Percentiles rank a stretch among this genome's conserved stretches.
These are phyloP conservation scores for Alternaria infectoria DNA, from an alignment of 2,329 filamentous ascomycete species.

Conservation along the genomic window DNA sequence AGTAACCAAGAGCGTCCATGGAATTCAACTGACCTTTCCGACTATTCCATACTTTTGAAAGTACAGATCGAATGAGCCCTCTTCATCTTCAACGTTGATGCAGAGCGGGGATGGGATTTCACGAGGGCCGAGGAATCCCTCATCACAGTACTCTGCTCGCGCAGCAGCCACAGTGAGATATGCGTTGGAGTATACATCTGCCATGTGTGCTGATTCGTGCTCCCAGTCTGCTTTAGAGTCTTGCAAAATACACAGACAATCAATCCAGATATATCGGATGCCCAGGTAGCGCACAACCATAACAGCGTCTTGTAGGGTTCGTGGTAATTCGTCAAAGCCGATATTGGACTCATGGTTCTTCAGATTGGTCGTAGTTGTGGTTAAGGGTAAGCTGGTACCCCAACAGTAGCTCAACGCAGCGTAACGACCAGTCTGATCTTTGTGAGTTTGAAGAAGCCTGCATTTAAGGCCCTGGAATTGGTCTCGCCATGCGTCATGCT, in stretches of 20 bases:
- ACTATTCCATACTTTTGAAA: too few relatives aligned
- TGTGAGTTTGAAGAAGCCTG: background rate
- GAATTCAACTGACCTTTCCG: too few relatives aligned
- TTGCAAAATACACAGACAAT: background rate
- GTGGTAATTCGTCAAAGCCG: accelerated
- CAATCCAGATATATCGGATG: background rate
- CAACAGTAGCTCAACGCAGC: background rate
- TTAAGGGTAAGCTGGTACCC: accelerated
- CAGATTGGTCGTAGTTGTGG: accelerated
- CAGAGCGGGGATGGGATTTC: too few relatives aligned
- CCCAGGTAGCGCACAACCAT: background rate
- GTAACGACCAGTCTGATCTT: background rate
- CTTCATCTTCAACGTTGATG: too few relatives aligned
- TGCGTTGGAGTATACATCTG: background rate
- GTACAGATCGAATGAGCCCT: background rate
- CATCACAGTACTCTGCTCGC: background rate
- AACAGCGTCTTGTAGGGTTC: background rate
- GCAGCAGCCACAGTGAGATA: background rate
- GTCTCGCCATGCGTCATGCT: accelerated
- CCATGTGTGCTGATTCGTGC: background rate
- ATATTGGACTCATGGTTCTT: accelerated
- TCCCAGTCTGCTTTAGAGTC: background rate
- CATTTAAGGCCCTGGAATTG: accelerated
- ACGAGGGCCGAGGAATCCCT: background rate
- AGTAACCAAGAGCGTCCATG: too few relatives aligned